Base-by-base conservation (phyloP, 1,139 yeast species). In the Yamadazyma taylorii region DNA sequence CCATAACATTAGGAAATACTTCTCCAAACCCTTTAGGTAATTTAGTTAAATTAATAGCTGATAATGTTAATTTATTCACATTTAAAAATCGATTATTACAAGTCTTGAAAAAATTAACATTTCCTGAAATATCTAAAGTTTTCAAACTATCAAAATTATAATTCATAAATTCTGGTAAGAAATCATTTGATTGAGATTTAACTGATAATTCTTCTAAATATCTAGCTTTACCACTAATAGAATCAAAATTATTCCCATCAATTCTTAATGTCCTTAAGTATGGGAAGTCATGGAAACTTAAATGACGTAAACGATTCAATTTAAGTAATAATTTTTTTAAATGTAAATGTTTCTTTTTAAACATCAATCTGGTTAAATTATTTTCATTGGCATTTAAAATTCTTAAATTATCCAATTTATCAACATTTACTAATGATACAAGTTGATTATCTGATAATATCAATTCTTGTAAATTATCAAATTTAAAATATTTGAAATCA, bases 381-480 rank as follows among this genome's bases (percentile, higher is more conserved):
- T 78, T 78, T 15, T 71, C 73, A 41, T 73, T 71, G 21, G 66
- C 56, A 36, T 75, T 69, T 31, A 78, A 55, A 5, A 67, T 51
- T 24, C 73, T 53, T 41, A 78, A 56, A 14, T 51, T 54, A 1
- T 62, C 56, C 30, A 72, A 50, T 16, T 48, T 44, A 24, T 71
- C 72, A 9, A 77, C 37, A 4, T 73, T 74, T 3, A 27, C 29
- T 5, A 78, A 42, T 1, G 46, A 33, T 5, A 52, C 45, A 17
- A 78, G 50, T 24, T 51, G 51, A 48, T 78, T 78, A 17, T 69
- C 70, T 9, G 75, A 66, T 32, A 78, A 37, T 34, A 69, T 60
- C 37, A 79, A 48, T 25, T 69, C 75, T 46, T 75, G 74, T 24
- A 79, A 56, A 38, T 66, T 62, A 30, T 61, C 56, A 21, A 77